Evolutionary conservation across 306 rosid genomes (phyloP).

Genomic region (Prunus fruticosa): DNA sequence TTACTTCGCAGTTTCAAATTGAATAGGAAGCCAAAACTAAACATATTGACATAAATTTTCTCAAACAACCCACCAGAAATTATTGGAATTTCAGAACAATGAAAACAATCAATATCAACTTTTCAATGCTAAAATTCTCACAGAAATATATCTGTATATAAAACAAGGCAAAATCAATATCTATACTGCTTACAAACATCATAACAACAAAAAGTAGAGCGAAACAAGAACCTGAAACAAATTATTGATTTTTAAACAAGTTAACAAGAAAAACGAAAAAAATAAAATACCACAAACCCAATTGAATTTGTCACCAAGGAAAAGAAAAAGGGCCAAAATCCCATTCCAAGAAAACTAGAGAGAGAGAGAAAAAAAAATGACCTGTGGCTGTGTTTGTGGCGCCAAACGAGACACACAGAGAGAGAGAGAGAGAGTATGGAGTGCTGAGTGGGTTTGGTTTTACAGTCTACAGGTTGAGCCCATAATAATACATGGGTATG

Average conservation of each 20-base stretch:
- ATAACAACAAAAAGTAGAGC: background rate
- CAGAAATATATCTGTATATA: too few relatives aligned
- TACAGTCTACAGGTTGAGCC: background rate
- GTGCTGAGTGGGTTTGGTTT: background rate
- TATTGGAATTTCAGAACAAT: background rate
- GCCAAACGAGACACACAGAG: conserved; percentile 32
- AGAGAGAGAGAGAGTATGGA: background rate
- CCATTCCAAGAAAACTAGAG: background rate
- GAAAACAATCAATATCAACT: background rate
- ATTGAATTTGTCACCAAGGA: background rate
- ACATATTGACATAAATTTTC: background rate
- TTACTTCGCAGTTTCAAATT: background rate
- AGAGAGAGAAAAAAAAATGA: conserved; percentile 8
- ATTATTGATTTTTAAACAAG: background rate
- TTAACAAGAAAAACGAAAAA: background rate
- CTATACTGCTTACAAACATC: background rate
- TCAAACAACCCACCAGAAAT: background rate
- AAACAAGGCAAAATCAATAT: background rate
- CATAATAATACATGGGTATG: background rate
- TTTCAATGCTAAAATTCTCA: too few relatives aligned
- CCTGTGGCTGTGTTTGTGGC: conserved; percentile 36
- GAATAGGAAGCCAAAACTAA: background rate
- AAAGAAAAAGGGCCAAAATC: background rate
- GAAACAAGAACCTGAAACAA: background rate
- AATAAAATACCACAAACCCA: background rate